These are phyloP conservation scores for Kodamaea leandrae DNA, from an alignment of 805 yeast genomes.

Conservation along the genomic window DNA sequence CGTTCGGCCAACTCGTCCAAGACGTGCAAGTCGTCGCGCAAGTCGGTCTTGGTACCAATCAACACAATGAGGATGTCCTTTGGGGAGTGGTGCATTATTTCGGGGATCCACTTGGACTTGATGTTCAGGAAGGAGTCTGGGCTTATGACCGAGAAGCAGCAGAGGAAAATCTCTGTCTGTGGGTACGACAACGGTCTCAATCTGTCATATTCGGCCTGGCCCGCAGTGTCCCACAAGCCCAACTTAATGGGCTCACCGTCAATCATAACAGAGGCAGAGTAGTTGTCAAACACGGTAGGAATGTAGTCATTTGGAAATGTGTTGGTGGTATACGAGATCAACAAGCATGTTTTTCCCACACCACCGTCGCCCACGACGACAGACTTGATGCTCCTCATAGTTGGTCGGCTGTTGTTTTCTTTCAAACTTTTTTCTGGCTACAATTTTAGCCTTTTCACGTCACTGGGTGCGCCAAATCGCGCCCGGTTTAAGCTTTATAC, in stretches of 20 bases:
- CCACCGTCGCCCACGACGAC: conserved; percentile 96
- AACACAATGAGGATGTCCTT: conserved; percentile 64
- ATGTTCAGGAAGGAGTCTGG: conserved; percentile 81
- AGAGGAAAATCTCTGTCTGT: conserved; percentile 83
- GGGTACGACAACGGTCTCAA: conserved; percentile 88
- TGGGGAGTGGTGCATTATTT: conserved; percentile 79
- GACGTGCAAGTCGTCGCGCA: conserved; percentile 79
- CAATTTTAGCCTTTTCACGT: background rate
- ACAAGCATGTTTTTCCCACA: conserved; percentile 88
- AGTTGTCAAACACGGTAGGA: conserved; percentile 92
- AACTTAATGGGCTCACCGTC: conserved; percentile 80
- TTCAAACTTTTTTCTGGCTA: conserved; percentile 4
- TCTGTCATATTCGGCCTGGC: conserved; percentile 89
- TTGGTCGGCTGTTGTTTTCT: conserved; percentile 4
- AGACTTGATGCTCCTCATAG: conserved; percentile 83
- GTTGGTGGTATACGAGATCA: conserved; percentile 86
- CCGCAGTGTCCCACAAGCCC: conserved; percentile 96
- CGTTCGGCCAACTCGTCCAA: conserved; percentile 63
- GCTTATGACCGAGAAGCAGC: conserved; percentile 81
- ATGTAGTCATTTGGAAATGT: conserved; percentile 91
- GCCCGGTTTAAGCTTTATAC: too few species aligned
- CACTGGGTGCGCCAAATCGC: background rate
- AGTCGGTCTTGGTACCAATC: conserved; percentile 86
- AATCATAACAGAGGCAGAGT: conserved; percentile 79
- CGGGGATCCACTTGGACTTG: conserved; percentile 75